These are phyloP conservation scores for Stenogyne calaminthoides DNA, from an alignment of 305 asterid species.

Conservation along the genomic window DNA sequence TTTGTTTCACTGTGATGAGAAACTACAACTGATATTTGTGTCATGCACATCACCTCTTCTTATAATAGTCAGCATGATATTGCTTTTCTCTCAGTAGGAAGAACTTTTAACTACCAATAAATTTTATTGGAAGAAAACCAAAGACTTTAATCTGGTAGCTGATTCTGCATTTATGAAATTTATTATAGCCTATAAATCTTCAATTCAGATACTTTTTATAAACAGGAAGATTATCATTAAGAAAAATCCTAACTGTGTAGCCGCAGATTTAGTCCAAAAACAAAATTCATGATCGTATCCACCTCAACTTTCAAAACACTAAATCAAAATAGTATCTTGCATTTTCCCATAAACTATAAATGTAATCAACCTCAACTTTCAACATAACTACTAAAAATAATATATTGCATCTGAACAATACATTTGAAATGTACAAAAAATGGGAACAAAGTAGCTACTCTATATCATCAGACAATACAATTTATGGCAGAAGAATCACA, in stretches of 20 bases:
- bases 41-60: constrained; percentile 19
- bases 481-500: constrained; percentile 2
- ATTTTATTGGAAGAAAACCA: constrained; percentile 1
- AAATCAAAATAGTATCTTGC: not conserved
- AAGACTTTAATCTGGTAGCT: not conserved
- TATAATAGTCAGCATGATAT: constrained; percentile 6
- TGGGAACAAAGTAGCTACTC: constrained; percentile 10
- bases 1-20: constrained; percentile 6
- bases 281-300: not conserved
- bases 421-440: constrained; percentile 6
- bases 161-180: not conserved
- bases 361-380: not conserved
- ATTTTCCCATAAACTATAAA: not conserved
- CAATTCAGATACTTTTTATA: not conserved
- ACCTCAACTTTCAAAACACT: not conserved
- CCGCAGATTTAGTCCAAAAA: not conserved
- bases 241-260: not conserved
- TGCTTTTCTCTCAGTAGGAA: constrained; percentile 1
- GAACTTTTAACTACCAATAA: constrained; percentile 6
- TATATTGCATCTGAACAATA: constrained; percentile 8
- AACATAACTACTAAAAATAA: not conserved
- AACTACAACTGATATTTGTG: constrained; percentile 5
- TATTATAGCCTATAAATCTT: constrained; percentile 1
- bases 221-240: constrained; percentile 9
- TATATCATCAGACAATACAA: constrained; percentile 6